A percentile compares a stretch with the other conserved stretches of the same genome.
phyloP scores from a whole-genome alignment of 2,329 filamentous ascomycete genomes.

The Lanzia echinophila region DNA sequence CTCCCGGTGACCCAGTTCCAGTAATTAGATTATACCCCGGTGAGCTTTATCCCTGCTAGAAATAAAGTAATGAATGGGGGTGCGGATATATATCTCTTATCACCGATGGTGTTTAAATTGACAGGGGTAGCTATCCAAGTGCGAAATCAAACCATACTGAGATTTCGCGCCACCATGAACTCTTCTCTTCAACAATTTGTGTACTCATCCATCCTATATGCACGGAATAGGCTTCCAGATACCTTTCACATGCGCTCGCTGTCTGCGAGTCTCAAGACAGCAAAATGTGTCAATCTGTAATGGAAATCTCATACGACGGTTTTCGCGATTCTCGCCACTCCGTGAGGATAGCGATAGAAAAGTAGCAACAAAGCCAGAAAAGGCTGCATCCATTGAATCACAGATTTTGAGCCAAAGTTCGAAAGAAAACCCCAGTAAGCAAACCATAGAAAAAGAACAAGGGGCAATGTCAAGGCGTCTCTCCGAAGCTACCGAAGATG shows the following conservation, averaged over 20 bases:
- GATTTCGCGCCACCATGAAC: neutral
- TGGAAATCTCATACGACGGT: constrained; percentile 8
- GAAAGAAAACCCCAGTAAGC: neutral
- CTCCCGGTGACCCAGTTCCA: too few relatives aligned
- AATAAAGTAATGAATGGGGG: neutral
- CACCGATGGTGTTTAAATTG: neutral
- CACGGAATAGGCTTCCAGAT: constrained; percentile 18
- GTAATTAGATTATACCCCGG: too few relatives aligned
- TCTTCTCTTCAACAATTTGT: neutral
- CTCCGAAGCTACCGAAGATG: constrained; percentile 57
- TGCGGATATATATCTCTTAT: neutral
- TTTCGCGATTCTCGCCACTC: constrained; percentile 24
- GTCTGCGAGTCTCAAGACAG: constrained; percentile 21
- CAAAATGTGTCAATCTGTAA: constrained; percentile 18
- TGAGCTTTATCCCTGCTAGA: neutral
- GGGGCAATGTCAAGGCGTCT: constrained; percentile 48
- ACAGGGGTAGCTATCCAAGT: neutral
- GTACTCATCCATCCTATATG: constrained; percentile 23
- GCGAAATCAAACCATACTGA: neutral
- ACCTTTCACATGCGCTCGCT: constrained; percentile 23
- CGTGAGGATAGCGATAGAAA: constrained; percentile 12
- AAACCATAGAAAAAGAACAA: constrained; percentile 12
- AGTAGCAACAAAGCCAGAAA: constrained; percentile 8
- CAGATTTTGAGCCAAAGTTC: constrained; percentile 8
- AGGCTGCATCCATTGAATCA: constrained; percentile 13